Conservation (phyloP, 345 rosid genomes). For the Moringa oleifera region DNA sequence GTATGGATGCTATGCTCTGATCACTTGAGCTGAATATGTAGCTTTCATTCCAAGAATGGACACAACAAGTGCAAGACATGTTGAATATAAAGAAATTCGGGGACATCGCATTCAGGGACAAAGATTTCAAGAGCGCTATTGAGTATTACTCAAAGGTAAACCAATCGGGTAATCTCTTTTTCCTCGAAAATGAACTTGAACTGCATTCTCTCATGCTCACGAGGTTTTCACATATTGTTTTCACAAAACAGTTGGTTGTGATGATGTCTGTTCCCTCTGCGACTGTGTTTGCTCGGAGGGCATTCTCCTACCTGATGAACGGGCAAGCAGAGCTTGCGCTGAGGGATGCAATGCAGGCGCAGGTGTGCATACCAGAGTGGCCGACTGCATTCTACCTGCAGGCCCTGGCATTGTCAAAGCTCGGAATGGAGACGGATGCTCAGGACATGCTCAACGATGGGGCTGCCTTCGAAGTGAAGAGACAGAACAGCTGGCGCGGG, state of each 20-base stretch:
- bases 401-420: constrained; percentile 92
- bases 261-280: constrained; percentile 91
- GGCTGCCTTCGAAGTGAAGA: constrained; percentile 79
- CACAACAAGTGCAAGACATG: constrained; percentile 97
- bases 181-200: too few species aligned
- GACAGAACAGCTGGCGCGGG: constrained; percentile 76
- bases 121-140: constrained; percentile 84
- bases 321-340: constrained; percentile 84
- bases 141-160: constrained; percentile 85
- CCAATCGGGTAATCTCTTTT: too few species aligned
- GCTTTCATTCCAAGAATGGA: constrained; percentile 98
- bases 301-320: constrained; percentile 71
- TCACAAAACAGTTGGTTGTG: constrained; percentile 48
- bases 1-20: constrained; percentile 1
- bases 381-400: constrained; percentile 96
- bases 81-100: constrained; percentile 89
- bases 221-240: background rate
- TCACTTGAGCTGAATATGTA: constrained; percentile 19
- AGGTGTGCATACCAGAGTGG: constrained; percentile 93
- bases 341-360: constrained; percentile 99
- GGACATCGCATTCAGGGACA: constrained; percentile 87
- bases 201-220: too few species aligned
- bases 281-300: constrained; percentile 67
- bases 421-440: constrained; percentile 95
- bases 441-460: constrained; percentile 99